Evolutionary conservation across 176 grass and related monocot species (phyloP), one percentile per base, ranked within the genome.

Genomic region (Cymbopogon citratus): DNA sequence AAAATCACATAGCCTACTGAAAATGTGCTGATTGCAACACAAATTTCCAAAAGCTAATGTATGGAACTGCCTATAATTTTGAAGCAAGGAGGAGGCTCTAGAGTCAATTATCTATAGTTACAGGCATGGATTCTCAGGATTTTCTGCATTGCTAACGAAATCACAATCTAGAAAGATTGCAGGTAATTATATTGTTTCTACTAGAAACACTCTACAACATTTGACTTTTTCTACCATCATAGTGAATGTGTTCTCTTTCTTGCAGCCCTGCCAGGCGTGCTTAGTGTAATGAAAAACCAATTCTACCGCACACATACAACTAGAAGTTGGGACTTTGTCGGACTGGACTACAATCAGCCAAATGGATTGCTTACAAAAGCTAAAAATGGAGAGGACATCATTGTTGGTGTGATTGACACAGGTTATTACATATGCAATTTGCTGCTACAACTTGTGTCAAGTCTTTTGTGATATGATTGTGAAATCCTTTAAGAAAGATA

Each of bases 321-420:
- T 75, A 28, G 48, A 48, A 75, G 48, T 19, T 75, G 85, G 89
- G 89, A 91, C 7, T 88, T 69, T 36, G 34, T 88, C 34, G 78
- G 89, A 0, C 23, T 87, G 69, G 14, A 13, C 14, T 64, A 84
- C 19, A 46, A 46, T 56, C 81, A 82, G 40, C 78, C 31, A 12
- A 45, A 51, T 2, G 77, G 85, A 33, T 12, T 91, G 6, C 57
- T 91, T 8, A 9, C 64, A 2, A 15, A 25, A 1, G 66, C 66
- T 6, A 35, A 69, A 19, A 63, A 71, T 39, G 83, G 74, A 1
- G 83, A 78, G 2, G 66, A 19, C 6, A 21, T 85, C 39, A 85
- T 78, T 51, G 69, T 85, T 25, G 83, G 51, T 28, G 31, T 75
- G 9, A 39, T 60, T 8, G 51, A 56, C 6, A 23, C 52, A 75